A percentile compares a stretch with the other conserved stretches of the same genome.
These are phyloP conservation scores for Lachnellula hyalina DNA, from an alignment of 2,329 filamentous ascomycete genomes.

Conservation along the genomic window DNA sequence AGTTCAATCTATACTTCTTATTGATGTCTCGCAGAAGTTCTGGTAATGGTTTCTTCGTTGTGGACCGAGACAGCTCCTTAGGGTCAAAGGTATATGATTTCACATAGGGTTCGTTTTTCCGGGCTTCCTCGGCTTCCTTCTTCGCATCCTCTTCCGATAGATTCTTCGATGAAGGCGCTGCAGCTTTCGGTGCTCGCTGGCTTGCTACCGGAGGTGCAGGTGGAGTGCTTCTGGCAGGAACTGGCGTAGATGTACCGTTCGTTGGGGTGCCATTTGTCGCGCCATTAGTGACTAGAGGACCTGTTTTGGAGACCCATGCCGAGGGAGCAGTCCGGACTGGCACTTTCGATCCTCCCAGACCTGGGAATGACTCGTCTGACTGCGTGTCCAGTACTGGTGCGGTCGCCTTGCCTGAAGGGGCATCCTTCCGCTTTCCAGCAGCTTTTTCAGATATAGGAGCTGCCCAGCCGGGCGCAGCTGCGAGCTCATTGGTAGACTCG, in stretches of 20 bases:
- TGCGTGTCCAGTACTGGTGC: conserved; percentile 64
- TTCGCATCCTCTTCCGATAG: too few relatives aligned
- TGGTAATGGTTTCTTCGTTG: conserved; percentile 78
- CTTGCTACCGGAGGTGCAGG: conserved; percentile 50
- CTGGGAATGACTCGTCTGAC: conserved; percentile 91
- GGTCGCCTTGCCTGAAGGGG: conserved; percentile 36
- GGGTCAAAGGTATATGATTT: conserved; percentile 34
- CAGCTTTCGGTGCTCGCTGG: not conserved
- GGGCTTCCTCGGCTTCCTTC: too few relatives aligned
- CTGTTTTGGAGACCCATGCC: conserved; percentile 71
- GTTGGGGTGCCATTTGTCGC: conserved; percentile 46
- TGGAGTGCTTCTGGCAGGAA: conserved; percentile 46
- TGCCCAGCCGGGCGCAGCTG: conserved; percentile 42
- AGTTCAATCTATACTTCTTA: conserved; percentile 79
- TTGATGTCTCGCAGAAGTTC: conserved; percentile 91
- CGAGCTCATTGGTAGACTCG: conserved; percentile 34
- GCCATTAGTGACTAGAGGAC: conserved; percentile 41
- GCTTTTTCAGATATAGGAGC: conserved; percentile 55
- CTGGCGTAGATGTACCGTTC: conserved; percentile 46
- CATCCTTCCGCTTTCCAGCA: conserved; percentile 62
- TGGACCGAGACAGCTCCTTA: conserved; percentile 66
- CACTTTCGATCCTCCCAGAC: conserved; percentile 67
- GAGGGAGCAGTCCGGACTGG: conserved; percentile 50
- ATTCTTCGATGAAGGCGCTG: too few relatives aligned
- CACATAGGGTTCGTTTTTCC: conserved; percentile 31